Percentiles rank a stretch among this genome's conserved stretches.
phyloP scores from a whole-genome alignment of 2,329 filamentous ascomycete species.

The Microthyrium microscopicum region DNA sequence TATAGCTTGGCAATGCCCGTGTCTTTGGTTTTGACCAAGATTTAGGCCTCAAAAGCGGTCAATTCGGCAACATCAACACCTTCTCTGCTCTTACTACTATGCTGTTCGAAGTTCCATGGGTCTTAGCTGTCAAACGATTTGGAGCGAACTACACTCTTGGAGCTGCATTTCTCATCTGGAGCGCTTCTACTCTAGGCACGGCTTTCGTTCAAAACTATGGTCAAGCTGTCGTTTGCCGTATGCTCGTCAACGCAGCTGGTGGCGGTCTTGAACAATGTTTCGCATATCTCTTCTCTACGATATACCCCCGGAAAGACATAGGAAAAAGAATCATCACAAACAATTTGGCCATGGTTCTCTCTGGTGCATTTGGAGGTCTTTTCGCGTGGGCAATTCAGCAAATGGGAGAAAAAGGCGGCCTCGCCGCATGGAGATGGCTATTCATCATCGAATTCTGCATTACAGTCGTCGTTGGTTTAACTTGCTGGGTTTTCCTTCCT shows the following conservation, averaged over 20 bases:
- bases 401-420: slow-evolving; percentile 17
- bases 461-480: slow-evolving; percentile 9
- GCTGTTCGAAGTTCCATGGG: slow-evolving; percentile 13
- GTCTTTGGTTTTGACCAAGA: slow-evolving; percentile 17
- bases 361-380: slow-evolving; percentile 6
- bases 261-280: slow-evolving; percentile 15
- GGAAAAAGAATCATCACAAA: slow-evolving; percentile 1
- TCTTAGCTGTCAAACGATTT: slow-evolving; percentile 13
- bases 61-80: slow-evolving; percentile 19
- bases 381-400: slow-evolving; percentile 11
- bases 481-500: slow-evolving; percentile 12
- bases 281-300: slow-evolving; percentile 13
- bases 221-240: slow-evolving; percentile 14
- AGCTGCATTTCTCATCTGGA: slow-evolving; percentile 13
- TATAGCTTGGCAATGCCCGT: slow-evolving; percentile 15
- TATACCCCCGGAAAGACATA: slow-evolving; percentile 2
- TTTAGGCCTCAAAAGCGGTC: slow-evolving; percentile 15
- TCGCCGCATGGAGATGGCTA: slow-evolving; percentile 8
- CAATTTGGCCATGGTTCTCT: slow-evolving; percentile 2
- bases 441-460: slow-evolving; percentile 9
- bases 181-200: slow-evolving; percentile 14
- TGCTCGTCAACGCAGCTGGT: slow-evolving; percentile 15
- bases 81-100: slow-evolving; percentile 17
- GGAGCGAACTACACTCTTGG: slow-evolving; percentile 12
- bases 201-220: slow-evolving; percentile 17